A percentile compares a stretch with the other conserved stretches of the same genome.
These are phyloP conservation scores for Inonotus obliquus DNA, from an alignment of 1,284 basidiomycete genomes.

Conservation along the genomic window DNA sequence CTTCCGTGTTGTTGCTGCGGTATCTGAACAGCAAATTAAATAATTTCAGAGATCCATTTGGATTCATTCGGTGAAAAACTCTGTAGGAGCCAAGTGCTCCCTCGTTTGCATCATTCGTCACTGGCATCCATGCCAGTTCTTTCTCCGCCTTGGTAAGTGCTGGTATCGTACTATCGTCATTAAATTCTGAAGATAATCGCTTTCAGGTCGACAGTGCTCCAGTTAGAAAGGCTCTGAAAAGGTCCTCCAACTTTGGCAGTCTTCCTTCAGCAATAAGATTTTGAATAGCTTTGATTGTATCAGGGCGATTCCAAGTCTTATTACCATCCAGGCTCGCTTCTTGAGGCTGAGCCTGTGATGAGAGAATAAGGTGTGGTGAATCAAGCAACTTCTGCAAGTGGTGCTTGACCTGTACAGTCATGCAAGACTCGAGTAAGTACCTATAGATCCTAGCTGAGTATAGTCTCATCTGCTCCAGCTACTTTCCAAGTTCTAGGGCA, in stretches of 20 bases:
- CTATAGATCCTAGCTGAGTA: background rate
- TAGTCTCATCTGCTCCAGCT: background rate
- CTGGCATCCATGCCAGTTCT: constrained; percentile 1
- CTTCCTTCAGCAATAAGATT: background rate
- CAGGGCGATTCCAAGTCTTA: background rate
- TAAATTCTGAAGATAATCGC: background rate
- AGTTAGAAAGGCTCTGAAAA: background rate
- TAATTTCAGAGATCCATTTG: background rate
- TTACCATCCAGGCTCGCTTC: constrained; percentile 15
- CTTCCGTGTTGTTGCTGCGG: background rate
- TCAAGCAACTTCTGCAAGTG: constrained; percentile 24
- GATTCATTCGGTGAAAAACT: background rate
- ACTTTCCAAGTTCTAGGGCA: constrained; percentile 25
- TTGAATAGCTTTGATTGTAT: background rate
- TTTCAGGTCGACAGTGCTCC: background rate
- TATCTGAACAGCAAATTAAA: background rate
- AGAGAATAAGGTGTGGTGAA: constrained; percentile 23
- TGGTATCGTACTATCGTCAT: background rate
- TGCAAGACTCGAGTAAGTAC: background rate
- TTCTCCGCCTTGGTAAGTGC: background rate
- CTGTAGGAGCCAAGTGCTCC: background rate
- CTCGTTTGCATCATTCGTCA: constrained; percentile 10
- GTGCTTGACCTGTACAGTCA: constrained; percentile 23
- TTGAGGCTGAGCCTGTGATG: background rate
- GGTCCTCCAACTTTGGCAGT: background rate